These are phyloP conservation scores for Naganishia sp. DNA, from an alignment of 1,284 basidiomycete species.

Conservation along the genomic window DNA sequence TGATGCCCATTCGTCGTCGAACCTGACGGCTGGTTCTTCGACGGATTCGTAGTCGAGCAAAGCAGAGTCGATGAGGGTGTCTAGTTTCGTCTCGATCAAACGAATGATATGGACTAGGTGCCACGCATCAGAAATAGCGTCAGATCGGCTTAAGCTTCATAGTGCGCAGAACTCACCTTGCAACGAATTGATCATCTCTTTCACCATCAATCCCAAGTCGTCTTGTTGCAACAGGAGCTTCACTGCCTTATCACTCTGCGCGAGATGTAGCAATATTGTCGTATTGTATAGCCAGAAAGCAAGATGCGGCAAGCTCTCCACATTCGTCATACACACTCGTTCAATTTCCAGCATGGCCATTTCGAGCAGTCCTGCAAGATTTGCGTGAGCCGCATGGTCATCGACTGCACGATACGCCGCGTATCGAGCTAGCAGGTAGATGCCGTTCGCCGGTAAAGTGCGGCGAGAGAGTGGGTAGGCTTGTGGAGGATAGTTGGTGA, in stretches of 20 bases:
- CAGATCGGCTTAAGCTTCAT: slow-evolving; percentile 4
- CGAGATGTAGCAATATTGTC: slow-evolving; percentile 83
- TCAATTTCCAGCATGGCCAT: slow-evolving; percentile 90
- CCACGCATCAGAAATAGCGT: slow-evolving; percentile 3
- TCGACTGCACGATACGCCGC: slow-evolving; percentile 81
- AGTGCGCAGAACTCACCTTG: slow-evolving; percentile 63
- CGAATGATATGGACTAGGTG: slow-evolving; percentile 87
- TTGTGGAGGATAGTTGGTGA: slow-evolving; percentile 65
- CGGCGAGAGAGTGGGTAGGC: slow-evolving; percentile 61
- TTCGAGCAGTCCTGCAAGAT: slow-evolving; percentile 83
- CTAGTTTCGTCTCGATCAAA: slow-evolving; percentile 83
- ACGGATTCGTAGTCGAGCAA: slow-evolving; percentile 81
- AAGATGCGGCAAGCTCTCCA: slow-evolving; percentile 80
- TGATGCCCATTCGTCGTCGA: slow-evolving; percentile 89
- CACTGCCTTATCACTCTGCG: slow-evolving; percentile 77
- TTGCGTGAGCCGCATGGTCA: slow-evolving; percentile 8
- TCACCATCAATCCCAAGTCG: slow-evolving; percentile 60
- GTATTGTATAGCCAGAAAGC: slow-evolving; percentile 95
- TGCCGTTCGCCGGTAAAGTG: slow-evolving; percentile 74
- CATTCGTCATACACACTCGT: slow-evolving; percentile 71
- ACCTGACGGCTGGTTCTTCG: slow-evolving; percentile 77
- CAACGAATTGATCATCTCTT: slow-evolving; percentile 87
- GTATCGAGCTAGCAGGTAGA: slow-evolving; percentile 83
- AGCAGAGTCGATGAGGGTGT: slow-evolving; percentile 77
- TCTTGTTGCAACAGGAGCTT: slow-evolving; percentile 74